Percentiles rank a stretch among this genome's conserved stretches.
These are phyloP conservation scores for Phytophthora colocasiae DNA, from an alignment of 352 stramenopile species.

Conservation along the genomic window DNA sequence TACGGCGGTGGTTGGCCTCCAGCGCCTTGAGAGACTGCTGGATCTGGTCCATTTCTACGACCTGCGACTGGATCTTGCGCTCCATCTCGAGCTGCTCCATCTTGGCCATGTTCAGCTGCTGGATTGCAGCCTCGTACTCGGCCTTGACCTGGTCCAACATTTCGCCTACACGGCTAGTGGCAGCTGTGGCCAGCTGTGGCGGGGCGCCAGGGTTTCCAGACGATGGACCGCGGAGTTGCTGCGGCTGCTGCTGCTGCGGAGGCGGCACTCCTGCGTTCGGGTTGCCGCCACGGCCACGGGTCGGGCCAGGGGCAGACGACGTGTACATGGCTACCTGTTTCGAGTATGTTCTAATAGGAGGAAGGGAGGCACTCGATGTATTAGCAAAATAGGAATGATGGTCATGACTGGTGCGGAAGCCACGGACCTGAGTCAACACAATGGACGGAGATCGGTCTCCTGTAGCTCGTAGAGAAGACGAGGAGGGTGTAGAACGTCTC, in stretches of 20 bases:
- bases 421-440: slow-evolving; percentile 11
- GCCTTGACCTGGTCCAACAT: slow-evolving; percentile 88
- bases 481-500: slow-evolving; percentile 3
- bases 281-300: slow-evolving; percentile 64
- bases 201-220: slow-evolving; percentile 50
- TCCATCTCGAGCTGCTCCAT: slow-evolving; percentile 91
- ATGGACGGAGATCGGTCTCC: neutral
- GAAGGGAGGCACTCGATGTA: neutral
- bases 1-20: slow-evolving; percentile 82
- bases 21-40: slow-evolving; percentile 88
- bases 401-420: slow-evolving; percentile 2
- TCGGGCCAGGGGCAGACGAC: slow-evolving; percentile 63
- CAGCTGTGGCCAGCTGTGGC: slow-evolving; percentile 35
- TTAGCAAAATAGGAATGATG: neutral
- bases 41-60: slow-evolving; percentile 91
- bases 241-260: slow-evolving; percentile 62
- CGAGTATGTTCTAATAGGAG: neutral
- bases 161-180: slow-evolving; percentile 73
- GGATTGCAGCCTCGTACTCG: slow-evolving; percentile 84
- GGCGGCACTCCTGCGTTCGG: slow-evolving; percentile 41
- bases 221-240: slow-evolving; percentile 69
- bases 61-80: slow-evolving; percentile 88
- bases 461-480: neutral
- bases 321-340: slow-evolving; percentile 63
- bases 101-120: slow-evolving; percentile 89